Base-by-base conservation (phyloP, 441 rosid species). In the Breynia disticha region DNA sequence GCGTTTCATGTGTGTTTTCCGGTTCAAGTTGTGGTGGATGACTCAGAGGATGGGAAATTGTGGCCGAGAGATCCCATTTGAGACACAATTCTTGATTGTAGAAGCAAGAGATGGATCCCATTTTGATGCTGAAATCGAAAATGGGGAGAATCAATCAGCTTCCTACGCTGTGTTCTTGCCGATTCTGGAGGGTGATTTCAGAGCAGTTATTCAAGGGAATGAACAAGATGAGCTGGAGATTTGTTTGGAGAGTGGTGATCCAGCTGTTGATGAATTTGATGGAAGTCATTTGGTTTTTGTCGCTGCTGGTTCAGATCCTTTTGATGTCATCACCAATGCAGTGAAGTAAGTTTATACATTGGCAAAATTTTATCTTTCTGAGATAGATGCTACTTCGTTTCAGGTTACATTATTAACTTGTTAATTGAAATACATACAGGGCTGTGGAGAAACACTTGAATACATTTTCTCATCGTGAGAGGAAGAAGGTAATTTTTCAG, bases 21-120 rank as follows among this genome's bases (percentile, higher is more conserved):
- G 84, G n/a, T 82, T 79, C 77, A 82, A 79, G 57, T 35, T 82
- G 63, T 82, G 88, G 88, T 82, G 88, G 88, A 82, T 82, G 83
- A 79, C 88, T 10, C 88, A 79, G 62, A 77, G 82, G 69, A 82
- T 79, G 78, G 84, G 85, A 17, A 72, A 12, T 57, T 68, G 64
- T 45, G 85, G 85, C 7, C 65, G 48, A 43, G 85, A 82, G 15
- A 73, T 82, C 35, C 88, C 88, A 9, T 77, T 67, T 51, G 85
- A 82, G 76, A 79, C 85, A 17, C 84, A 82, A 45, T 82, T 79
- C 60, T 37, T 79, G 72, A 39, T 82, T n/a, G 76, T 75, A 2
- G 85, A 79, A 64, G 69, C 75, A 2, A 47, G 59, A 1, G 75
- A 66, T 18, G 81, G 77, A 19, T 75, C 81, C 61, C 64, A 67